Evolutionary conservation across 1,284 basidiomycete genomes (phyloP).

Genomic region (Inonotus obliquus): DNA sequence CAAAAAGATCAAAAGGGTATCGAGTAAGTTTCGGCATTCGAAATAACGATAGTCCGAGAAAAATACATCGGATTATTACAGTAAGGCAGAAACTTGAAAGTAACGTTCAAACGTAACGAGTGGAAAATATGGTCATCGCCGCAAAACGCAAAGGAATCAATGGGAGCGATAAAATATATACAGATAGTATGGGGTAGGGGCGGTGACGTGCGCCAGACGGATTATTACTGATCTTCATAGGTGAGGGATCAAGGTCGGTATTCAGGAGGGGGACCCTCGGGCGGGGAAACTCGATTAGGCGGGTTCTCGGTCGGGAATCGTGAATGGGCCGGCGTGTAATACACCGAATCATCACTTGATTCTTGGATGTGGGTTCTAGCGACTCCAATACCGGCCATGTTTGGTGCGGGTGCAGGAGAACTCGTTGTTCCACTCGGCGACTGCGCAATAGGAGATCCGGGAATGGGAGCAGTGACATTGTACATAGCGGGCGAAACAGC

Average conservation of each 20-base stretch:
- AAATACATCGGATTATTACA: background rate
- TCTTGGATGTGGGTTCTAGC: conserved; percentile 1
- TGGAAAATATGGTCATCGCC: background rate
- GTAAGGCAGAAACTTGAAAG: background rate
- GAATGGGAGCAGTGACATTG: no score
- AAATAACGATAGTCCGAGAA: background rate
- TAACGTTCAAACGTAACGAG: background rate
- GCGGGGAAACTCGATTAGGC: background rate
- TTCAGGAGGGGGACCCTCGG: conserved; percentile 6
- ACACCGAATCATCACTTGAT: conserved; percentile 7
- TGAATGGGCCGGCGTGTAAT: conserved; percentile 15
- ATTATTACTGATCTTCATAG: background rate
- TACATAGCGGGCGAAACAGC: background rate
- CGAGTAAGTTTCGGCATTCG: background rate
- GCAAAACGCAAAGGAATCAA: background rate
- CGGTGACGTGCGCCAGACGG: background rate
- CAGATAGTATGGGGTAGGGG: background rate
- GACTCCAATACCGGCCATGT: background rate
- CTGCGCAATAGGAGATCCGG: background rate
- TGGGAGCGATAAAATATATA: background rate
- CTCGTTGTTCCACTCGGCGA: background rate
- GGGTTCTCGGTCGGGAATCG: conserved; percentile 11
- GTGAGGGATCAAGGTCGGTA: conserved; percentile 5
- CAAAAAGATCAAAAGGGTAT: background rate
- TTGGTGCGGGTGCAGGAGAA: background rate